phyloP scores from a whole-genome alignment of 75 land plant genomes.

The Selaginella tamariscina region DNA sequence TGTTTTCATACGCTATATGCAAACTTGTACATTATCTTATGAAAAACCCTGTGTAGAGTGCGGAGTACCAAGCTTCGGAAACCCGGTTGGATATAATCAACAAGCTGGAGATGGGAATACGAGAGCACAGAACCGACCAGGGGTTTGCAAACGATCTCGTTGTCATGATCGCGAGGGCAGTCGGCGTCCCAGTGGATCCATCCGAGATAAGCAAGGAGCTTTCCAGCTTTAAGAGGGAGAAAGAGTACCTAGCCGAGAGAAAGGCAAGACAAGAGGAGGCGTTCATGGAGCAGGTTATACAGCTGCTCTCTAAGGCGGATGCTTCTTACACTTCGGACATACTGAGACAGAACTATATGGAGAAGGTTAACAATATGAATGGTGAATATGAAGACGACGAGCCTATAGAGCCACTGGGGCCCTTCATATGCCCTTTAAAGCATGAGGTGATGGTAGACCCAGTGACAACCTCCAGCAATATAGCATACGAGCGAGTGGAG shows the following conservation, averaged over 20 bases:
- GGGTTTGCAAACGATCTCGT: slow-evolving; percentile 48
- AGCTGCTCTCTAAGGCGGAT: slow-evolving; percentile 43
- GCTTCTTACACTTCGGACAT: slow-evolving; percentile 34
- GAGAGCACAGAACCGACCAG: slow-evolving; percentile 42
- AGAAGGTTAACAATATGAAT: slow-evolving; percentile 20
- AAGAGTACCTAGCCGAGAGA: slow-evolving; percentile 38
- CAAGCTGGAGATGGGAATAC: slow-evolving; percentile 39
- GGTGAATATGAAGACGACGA: slow-evolving; percentile 14
- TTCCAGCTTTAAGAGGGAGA: slow-evolving; percentile 33
- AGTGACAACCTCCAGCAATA: slow-evolving; percentile 35
- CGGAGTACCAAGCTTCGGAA: slow-evolving; percentile 40
- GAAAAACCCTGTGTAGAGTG: too few relatives aligned
- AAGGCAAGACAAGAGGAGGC: slow-evolving; percentile 39
- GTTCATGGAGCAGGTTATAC: slow-evolving; percentile 49
- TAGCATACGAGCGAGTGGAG: slow-evolving; percentile 36
- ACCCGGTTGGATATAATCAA: slow-evolving; percentile 29
- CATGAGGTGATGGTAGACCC: slow-evolving; percentile 43
- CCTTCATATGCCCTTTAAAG: slow-evolving; percentile 39
- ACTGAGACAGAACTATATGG: slow-evolving; percentile 25
- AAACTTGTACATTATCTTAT: too few relatives aligned
- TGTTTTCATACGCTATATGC: too few relatives aligned
- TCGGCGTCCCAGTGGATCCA: slow-evolving; percentile 51
- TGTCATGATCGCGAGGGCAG: slow-evolving; percentile 40
- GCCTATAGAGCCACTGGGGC: slow-evolving; percentile 26
- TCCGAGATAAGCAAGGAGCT: slow-evolving; percentile 48